These are phyloP conservation scores for Papiliotrema flavescens DNA, from an alignment of 1,284 basidiomycete species.

Conservation along the genomic window DNA sequence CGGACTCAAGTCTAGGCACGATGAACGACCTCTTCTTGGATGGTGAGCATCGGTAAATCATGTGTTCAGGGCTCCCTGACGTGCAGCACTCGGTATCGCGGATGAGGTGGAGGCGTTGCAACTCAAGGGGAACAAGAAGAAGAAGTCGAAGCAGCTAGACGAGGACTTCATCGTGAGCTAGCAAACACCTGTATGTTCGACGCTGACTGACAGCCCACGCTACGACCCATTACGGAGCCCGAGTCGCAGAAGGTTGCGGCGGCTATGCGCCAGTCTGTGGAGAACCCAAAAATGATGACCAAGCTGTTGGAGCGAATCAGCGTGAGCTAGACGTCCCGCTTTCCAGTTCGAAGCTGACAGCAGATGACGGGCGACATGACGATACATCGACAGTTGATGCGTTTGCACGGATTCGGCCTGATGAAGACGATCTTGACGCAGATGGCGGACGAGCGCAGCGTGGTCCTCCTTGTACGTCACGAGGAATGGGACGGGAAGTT, in stretches of 20 bases:
- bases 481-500: background rate
- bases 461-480: conserved; percentile 62
- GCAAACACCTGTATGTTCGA: background rate
- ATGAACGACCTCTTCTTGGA: conserved; percentile 96
- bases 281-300: conserved; percentile 74
- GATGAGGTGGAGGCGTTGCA: conserved; percentile 77
- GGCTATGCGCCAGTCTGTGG: conserved; percentile 79
- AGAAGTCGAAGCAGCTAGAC: conserved; percentile 86
- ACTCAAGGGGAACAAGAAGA: conserved; percentile 85
- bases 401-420: conserved; percentile 87
- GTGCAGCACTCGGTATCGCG: conserved; percentile 85
- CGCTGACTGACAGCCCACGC: conserved; percentile 46
- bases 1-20: conserved; percentile 68
- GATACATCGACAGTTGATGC: conserved; percentile 80
- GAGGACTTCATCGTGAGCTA: conserved; percentile 78
- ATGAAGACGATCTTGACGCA: conserved; percentile 84
- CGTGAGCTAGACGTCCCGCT: conserved; percentile 51
- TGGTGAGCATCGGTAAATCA: conserved; percentile 55
- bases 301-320: conserved; percentile 84
- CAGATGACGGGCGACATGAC: conserved; percentile 80
- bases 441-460: conserved; percentile 66
- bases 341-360: background rate
- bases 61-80: background rate
- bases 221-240: conserved; percentile 70
- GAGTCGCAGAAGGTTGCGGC: conserved; percentile 89